Evolutionary conservation across 1,284 basidiomycete species (phyloP).

Genomic region (Irpex sp.): DNA sequence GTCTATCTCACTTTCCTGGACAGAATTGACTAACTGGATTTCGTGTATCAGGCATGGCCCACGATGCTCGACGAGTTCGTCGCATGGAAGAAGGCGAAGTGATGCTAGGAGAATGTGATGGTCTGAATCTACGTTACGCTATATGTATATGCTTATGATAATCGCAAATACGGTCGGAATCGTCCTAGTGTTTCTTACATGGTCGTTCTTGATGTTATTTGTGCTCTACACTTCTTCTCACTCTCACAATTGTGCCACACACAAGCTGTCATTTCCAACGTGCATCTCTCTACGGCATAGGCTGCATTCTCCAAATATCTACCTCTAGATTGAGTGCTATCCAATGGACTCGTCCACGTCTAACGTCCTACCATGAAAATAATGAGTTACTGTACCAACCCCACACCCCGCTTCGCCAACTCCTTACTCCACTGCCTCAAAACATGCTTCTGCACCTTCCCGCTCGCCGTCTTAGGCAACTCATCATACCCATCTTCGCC

Average conservation of each 20-base stretch:
- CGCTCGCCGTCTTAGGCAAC: slow-evolving; percentile 83
- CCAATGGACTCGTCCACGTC: too few species aligned
- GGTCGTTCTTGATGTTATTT: too few species aligned
- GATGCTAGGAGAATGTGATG: too few species aligned
- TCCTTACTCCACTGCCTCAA: slow-evolving; percentile 53
- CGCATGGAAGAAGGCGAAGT: slow-evolving; percentile 47
- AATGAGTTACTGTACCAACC: slow-evolving; percentile 15
- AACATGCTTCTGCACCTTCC: slow-evolving; percentile 85
- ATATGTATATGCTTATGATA: too few species aligned
- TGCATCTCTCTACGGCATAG: neutral
- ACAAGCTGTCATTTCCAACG: neutral
- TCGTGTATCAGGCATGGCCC: slow-evolving; percentile 63
- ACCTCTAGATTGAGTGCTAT: too few species aligned
- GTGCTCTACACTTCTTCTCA: neutral
- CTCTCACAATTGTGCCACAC: too few species aligned
- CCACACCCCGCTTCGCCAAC: slow-evolving; percentile 34
- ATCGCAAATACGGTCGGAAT: too few species aligned
- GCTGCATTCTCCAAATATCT: neutral
- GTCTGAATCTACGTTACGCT: too few species aligned
- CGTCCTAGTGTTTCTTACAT: too few species aligned
- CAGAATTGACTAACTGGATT: slow-evolving; percentile 3
- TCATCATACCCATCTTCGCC: slow-evolving; percentile 62
- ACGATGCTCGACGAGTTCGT: slow-evolving; percentile 75
- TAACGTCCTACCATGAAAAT: too few species aligned
- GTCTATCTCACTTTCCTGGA: slow-evolving; percentile 1